phyloP scores from a whole-genome alignment of 108 stramenopile genomes.

The Nitzschia inconspicua region DNA sequence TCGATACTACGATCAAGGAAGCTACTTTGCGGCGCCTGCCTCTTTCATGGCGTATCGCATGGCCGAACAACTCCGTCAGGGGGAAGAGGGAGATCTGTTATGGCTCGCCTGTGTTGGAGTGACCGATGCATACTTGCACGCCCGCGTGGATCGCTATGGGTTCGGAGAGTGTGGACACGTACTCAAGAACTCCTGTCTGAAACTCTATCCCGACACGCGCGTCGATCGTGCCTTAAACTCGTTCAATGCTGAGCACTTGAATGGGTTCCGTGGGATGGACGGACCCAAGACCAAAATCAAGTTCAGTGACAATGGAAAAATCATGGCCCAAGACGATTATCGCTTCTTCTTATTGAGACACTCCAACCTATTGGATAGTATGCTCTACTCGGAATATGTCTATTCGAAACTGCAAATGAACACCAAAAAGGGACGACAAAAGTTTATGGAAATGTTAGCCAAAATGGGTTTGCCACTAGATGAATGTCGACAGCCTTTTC shows the following conservation, averaged over 20 bases:
- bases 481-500: constrained; percentile 78
- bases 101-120: constrained; percentile 87
- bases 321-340: constrained; percentile 65
- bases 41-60: constrained; percentile 66
- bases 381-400: constrained; percentile 73
- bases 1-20: constrained; percentile 65
- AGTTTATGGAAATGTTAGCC: constrained; percentile 78
- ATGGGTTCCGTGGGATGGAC: constrained; percentile 38
- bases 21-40: constrained; percentile 67
- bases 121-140: constrained; percentile 74
- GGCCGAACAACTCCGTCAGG: constrained; percentile 63
- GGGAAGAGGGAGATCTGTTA: constrained; percentile 57
- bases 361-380: constrained; percentile 72
- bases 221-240: constrained; percentile 55
- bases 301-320: constrained; percentile 72
- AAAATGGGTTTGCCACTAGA: constrained; percentile 85
- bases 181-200: constrained; percentile 45
- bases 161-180: constrained; percentile 52
- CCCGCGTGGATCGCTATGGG: constrained; percentile 63
- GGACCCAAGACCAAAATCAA: constrained; percentile 50
- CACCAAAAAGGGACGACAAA: constrained; percentile 52
- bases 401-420: constrained; percentile 66
- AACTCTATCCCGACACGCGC: constrained; percentile 65
- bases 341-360: constrained; percentile 80
- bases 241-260: constrained; percentile 78